A percentile compares a stretch with the other conserved stretches of the same genome.
These are phyloP conservation scores for Leccinum longicurvipes DNA, from an alignment of 768 basidiomycete genomes.

Conservation along the genomic window DNA sequence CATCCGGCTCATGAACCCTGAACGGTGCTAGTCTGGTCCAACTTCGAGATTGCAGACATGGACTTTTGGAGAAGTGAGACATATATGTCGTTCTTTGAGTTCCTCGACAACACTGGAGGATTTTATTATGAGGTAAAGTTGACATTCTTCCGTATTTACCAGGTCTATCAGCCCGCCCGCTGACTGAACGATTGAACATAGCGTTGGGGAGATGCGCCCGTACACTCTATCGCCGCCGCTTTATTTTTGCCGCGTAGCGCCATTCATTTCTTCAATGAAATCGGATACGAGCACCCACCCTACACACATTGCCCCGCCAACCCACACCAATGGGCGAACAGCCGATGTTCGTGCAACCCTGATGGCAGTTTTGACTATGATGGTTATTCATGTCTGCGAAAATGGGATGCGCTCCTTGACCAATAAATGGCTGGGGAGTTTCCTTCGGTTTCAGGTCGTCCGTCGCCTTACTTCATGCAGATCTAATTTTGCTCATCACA, in stretches of 20 bases:
- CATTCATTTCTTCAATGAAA: conserved; percentile 94
- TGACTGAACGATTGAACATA: conserved; percentile 25
- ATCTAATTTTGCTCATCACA: neutral
- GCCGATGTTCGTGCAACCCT: conserved; percentile 26
- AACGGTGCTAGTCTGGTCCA: conserved; percentile 71
- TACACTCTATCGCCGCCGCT: conserved; percentile 89
- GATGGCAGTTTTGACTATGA: conserved; percentile 25
- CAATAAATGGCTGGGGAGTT: neutral
- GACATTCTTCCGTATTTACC: neutral
- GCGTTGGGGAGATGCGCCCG: conserved; percentile 94
- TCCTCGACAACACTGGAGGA: conserved; percentile 75
- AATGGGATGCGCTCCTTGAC: conserved; percentile 19
- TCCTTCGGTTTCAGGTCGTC: neutral
- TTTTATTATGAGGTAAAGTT: conserved; percentile 81
- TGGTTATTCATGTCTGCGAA: conserved; percentile 26
- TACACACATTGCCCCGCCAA: conserved; percentile 26
- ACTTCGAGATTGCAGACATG: conserved; percentile 88
- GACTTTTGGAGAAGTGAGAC: conserved; percentile 83
- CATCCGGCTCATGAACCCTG: neutral
- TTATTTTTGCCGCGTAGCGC: conserved; percentile 85
- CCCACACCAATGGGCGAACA: conserved; percentile 16
- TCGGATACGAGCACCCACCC: conserved; percentile 45
- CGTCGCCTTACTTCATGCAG: neutral
- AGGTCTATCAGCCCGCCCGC: neutral
- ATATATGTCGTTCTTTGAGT: conserved; percentile 81